These are phyloP conservation scores for Capsella rubella DNA, from an alignment of 441 rosid genomes.

Conservation along the genomic window DNA sequence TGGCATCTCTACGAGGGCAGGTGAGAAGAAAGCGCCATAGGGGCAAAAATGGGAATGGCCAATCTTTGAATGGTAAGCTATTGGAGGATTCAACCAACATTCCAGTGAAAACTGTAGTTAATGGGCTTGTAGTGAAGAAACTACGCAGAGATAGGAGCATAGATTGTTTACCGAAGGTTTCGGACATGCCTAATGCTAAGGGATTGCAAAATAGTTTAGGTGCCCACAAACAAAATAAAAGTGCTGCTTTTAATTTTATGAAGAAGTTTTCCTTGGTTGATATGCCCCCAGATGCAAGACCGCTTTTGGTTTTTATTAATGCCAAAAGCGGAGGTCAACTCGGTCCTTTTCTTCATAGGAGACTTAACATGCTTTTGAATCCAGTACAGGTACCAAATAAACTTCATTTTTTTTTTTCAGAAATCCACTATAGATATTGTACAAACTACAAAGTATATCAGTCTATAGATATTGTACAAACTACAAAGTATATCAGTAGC, in stretches of 20 bases:
- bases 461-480: constrained; percentile 6
- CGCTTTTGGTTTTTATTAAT: constrained; percentile 72
- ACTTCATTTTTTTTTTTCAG: constrained; percentile 15
- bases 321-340: constrained; percentile 76
- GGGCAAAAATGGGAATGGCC: constrained; percentile 55
- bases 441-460: neutral
- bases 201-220: constrained; percentile 46
- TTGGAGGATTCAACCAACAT: constrained; percentile 48
- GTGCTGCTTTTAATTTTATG: constrained; percentile 35
- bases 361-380: constrained; percentile 70
- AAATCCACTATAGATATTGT: constrained; percentile 5
- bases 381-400: constrained; percentile 63
- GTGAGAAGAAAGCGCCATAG: constrained; percentile 55
- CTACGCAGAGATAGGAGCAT: constrained; percentile 51
- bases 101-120: constrained; percentile 47
- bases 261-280: constrained; percentile 58
- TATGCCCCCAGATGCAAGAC: constrained; percentile 62
- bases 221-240: constrained; percentile 46
- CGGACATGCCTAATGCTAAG: constrained; percentile 36
- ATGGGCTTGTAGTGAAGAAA: constrained; percentile 58
- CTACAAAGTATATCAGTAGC: neutral
- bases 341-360: constrained; percentile 68
- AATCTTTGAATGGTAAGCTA: constrained; percentile 47
- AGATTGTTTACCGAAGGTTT: constrained; percentile 49
- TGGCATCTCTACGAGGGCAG: constrained; percentile 51